These are phyloP conservation scores for Fusarium stilboides DNA, from an alignment of 2,329 filamentous ascomycete genomes.

Conservation along the genomic window DNA sequence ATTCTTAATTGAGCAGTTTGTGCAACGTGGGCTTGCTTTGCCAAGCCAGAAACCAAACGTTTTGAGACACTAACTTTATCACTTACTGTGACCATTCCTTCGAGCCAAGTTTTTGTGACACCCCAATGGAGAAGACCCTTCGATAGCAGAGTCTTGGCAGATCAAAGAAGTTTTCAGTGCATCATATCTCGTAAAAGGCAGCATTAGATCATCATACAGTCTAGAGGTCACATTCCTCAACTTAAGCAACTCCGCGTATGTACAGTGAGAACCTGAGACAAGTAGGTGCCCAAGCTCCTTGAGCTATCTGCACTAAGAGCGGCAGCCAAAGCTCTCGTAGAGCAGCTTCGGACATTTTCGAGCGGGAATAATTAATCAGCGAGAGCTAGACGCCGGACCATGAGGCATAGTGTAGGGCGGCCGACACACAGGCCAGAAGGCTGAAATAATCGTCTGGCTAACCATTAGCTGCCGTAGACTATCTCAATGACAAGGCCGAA, in stretches of 20 bases:
- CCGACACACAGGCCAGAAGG: slow-evolving; percentile 7
- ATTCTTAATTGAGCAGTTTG: background rate
- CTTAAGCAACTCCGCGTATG: background rate
- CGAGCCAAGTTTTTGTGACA: slow-evolving; percentile 6
- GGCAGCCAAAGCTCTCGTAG: slow-evolving; percentile 1
- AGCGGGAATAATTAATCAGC: background rate
- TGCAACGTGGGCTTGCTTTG: slow-evolving; percentile 4
- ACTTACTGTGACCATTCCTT: slow-evolving; percentile 9
- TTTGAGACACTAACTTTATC: slow-evolving; percentile 35
- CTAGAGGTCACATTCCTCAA: slow-evolving; percentile 15
- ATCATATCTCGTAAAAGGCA: background rate
- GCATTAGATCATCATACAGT: background rate
- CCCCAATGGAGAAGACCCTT: background rate
- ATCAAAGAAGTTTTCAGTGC: background rate
- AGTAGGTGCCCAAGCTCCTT: background rate
- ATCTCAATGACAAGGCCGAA: background rate
- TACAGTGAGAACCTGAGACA: background rate
- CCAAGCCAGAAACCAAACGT: slow-evolving; percentile 8
- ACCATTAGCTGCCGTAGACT: slow-evolving; percentile 7
- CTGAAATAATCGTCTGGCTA: slow-evolving; percentile 16
- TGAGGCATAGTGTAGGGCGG: background rate
- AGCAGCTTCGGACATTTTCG: slow-evolving; percentile 1
- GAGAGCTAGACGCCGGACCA: background rate
- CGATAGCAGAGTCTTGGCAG: background rate
- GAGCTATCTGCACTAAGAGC: background rate